These are phyloP conservation scores for Dioszegia crocea DNA, from an alignment of 768 basidiomycete species.

Conservation along the genomic window DNA sequence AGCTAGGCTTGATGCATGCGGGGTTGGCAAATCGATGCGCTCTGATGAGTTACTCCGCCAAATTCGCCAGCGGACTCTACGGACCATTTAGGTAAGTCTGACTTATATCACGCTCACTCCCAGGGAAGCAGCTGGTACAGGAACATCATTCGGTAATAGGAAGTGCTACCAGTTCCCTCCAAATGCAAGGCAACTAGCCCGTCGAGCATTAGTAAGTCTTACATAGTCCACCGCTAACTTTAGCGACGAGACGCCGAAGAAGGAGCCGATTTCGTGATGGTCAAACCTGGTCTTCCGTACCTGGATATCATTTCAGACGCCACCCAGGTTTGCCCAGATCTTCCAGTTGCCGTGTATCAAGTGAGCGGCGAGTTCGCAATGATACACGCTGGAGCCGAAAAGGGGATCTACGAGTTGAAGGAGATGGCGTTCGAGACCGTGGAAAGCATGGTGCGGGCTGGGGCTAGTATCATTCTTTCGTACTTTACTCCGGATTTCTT, in stretches of 20 bases:
- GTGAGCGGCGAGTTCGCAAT: conserved; percentile 98
- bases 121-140: conserved; percentile 96
- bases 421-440: conserved; percentile 91
- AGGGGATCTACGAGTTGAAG: conserved; percentile 87
- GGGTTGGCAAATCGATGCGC: conserved; percentile 83
- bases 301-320: conserved; percentile 93
- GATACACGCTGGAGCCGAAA: conserved; percentile 86
- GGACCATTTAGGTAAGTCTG: conserved; percentile 81
- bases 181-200: conserved; percentile 77
- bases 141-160: conserved; percentile 87
- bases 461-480: conserved; percentile 80
- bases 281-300: conserved; percentile 93
- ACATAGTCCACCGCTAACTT: not conserved
- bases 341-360: conserved; percentile 87
- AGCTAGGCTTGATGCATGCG: conserved; percentile 72
- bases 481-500: conserved; percentile 98
- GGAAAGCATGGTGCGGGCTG: conserved; percentile 88
- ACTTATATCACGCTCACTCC: not conserved
- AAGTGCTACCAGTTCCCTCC: conserved; percentile 99
- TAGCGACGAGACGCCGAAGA: conserved; percentile 82
- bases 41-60: conserved; percentile 95
- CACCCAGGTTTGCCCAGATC: conserved; percentile 70
- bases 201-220: conserved; percentile 77
- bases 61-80: conserved; percentile 91
- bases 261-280: conserved; percentile 98